Evolutionary conservation across 2,329 filamentous ascomycete species (phyloP).

Genomic region (Lithohypha guttulata): DNA sequence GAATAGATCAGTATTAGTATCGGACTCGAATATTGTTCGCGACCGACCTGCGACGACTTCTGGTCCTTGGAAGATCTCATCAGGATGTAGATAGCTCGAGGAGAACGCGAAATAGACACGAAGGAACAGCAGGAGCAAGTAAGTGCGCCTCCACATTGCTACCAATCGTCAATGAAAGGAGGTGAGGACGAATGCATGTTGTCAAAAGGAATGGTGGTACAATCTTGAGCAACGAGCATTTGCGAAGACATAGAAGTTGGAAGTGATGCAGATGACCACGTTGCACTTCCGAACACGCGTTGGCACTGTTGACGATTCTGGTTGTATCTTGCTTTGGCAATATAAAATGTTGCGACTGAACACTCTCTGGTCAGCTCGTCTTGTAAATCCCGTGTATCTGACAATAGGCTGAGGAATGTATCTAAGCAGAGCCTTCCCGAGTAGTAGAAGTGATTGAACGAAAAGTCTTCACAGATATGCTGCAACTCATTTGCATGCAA

Average conservation of each 20-base stretch:
- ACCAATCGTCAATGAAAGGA: not conserved
- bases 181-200: not conserved
- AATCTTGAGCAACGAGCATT: not conserved
- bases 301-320: not conserved
- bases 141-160: conserved; percentile 82
- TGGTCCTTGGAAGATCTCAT: conserved; percentile 97
- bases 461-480: no score
- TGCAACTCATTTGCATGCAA: no score
- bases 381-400: no score
- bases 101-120: conserved; percentile 89
- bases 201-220: no score
- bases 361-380: no score
- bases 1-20: not conserved
- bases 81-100: conserved; percentile 92
- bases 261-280: conserved; percentile 8
- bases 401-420: no score
- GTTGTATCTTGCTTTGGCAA: not conserved
- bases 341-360: not conserved
- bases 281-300: not conserved
- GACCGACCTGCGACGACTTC: conserved; percentile 87
- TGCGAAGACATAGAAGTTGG: not conserved
- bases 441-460: no score
- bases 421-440: no score
- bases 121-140: conserved; percentile 72
- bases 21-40: not conserved